A percentile compares a stretch with the other conserved stretches of the same genome.
phyloP scores from a whole-genome alignment of 2,329 filamentous ascomycete genomes.

The Colletotrichum tofieldiae region DNA sequence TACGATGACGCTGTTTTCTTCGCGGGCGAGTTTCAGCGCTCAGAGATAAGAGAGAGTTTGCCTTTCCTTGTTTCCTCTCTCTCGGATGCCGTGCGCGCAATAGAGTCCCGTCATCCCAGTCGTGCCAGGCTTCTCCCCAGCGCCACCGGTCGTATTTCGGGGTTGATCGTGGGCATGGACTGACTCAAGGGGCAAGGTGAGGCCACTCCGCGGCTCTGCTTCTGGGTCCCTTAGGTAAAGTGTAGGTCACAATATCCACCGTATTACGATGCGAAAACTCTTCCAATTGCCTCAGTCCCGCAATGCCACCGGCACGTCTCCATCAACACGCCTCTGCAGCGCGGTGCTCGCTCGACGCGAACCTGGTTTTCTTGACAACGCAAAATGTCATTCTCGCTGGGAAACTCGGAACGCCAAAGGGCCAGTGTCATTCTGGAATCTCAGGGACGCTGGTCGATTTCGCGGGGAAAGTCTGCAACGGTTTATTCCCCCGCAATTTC shows the following conservation, averaged over 20 bases:
- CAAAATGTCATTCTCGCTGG: slow-evolving; percentile 15
- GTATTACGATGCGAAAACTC: slow-evolving; percentile 41
- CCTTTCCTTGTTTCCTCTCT: background rate
- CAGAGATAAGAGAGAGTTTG: background rate
- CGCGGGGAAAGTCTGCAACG: slow-evolving; percentile 41
- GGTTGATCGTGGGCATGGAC: slow-evolving; percentile 35
- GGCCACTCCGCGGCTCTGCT: slow-evolving; percentile 40
- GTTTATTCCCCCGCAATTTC: slow-evolving; percentile 41
- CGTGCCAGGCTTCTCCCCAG: slow-evolving; percentile 23
- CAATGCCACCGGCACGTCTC: background rate
- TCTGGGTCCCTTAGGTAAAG: slow-evolving; percentile 40
- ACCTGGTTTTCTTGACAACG: slow-evolving; percentile 38
- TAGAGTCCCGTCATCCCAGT: background rate
- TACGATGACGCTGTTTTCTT: background rate
- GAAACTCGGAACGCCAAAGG: slow-evolving; percentile 20
- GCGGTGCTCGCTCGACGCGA: background rate
- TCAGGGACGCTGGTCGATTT: slow-evolving; percentile 36
- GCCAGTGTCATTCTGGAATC: slow-evolving; percentile 25
- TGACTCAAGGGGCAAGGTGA: slow-evolving; percentile 40
- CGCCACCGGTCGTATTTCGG: slow-evolving; percentile 42
- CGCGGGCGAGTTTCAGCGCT: slow-evolving; percentile 5
- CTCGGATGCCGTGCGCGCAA: background rate
- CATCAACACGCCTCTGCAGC: background rate
- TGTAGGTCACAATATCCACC: slow-evolving; percentile 40
- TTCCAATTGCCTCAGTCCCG: slow-evolving; percentile 38